phyloP scores from a whole-genome alignment of 2,329 filamentous ascomycete species.

The Hymenoscyphus scutula region DNA sequence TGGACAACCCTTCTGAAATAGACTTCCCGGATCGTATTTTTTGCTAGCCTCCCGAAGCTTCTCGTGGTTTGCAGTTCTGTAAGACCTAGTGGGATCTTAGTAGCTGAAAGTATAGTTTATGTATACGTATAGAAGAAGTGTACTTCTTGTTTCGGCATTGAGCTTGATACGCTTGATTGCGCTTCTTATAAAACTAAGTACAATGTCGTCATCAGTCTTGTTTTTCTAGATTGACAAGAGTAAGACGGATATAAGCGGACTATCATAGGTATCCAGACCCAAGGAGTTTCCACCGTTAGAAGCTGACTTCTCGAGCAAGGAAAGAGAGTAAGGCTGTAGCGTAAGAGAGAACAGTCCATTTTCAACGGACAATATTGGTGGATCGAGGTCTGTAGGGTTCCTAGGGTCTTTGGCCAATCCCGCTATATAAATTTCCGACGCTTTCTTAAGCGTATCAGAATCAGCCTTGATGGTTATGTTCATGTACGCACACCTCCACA shows the following conservation, averaged over 20 bases:
- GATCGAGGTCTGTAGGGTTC: not conserved
- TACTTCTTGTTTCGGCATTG: not conserved
- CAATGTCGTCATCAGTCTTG: not conserved
- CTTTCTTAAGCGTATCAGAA: not conserved
- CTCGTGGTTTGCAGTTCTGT: slow-evolving; percentile 41
- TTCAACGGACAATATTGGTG: not conserved
- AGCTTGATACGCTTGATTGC: not conserved
- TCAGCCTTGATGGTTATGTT: slow-evolving; percentile 4
- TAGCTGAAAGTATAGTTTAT: slow-evolving; percentile 45
- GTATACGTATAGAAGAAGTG: slow-evolving; percentile 31
- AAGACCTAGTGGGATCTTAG: slow-evolving; percentile 44
- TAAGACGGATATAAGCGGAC: slow-evolving; percentile 4
- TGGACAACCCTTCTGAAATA: slow-evolving; percentile 36
- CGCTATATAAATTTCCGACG: not conserved
- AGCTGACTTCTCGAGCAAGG: not conserved
- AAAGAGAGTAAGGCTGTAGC: not conserved
- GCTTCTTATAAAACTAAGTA: not conserved
- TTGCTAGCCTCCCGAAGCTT: slow-evolving; percentile 33
- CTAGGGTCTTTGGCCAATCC: too few relatives aligned
- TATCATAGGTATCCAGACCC: slow-evolving; percentile 3
- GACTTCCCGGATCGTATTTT: slow-evolving; percentile 29
- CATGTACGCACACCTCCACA: slow-evolving; percentile 3
- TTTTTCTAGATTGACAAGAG: not conserved
- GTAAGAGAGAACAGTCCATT: not conserved
- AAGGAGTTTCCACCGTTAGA: slow-evolving; percentile 7